Conservation (phyloP, 495 filamentous ascomycete genomes). For the Cetradonia linearis region DNA sequence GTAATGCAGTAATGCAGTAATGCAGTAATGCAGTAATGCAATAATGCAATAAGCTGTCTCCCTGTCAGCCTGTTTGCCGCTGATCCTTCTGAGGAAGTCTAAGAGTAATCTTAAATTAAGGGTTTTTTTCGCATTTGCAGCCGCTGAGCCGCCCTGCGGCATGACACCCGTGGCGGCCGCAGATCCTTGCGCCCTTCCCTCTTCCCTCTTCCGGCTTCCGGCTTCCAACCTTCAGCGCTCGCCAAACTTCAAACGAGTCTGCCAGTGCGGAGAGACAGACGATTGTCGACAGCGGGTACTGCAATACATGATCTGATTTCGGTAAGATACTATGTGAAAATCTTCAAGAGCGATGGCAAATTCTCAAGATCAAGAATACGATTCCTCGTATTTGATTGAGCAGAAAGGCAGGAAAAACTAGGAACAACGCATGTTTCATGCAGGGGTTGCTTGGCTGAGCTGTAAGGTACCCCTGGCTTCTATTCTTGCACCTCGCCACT, state of each 20-base stretch:
- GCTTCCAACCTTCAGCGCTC: no score
- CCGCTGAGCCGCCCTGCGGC: conserved; percentile 3
- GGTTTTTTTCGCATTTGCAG: neutral
- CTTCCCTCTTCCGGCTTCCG: no score
- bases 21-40: no score
- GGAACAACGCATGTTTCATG: neutral
- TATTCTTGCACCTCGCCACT: neutral
- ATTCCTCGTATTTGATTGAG: neutral
- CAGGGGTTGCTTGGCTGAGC: conserved; percentile 5
- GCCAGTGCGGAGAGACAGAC: neutral
- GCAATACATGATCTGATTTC: neutral
- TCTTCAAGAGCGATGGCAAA: neutral
- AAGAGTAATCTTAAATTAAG: no score
- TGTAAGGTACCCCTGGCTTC: conserved; percentile 1
- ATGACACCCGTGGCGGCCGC: conserved; percentile 4
- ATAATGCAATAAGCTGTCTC: no score
- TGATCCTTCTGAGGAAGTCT: no score
- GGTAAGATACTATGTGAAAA: no score
- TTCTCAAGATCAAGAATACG: neutral
- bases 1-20: no score
- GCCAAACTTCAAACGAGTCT: neutral
- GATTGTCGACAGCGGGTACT: conserved; percentile 3
- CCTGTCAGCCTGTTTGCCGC: no score
- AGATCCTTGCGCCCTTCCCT: neutral
- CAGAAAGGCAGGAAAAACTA: neutral